These are phyloP conservation scores for Scortechinia acanthostroma DNA, from an alignment of 2,329 filamentous ascomycete genomes.

Conservation along the genomic window DNA sequence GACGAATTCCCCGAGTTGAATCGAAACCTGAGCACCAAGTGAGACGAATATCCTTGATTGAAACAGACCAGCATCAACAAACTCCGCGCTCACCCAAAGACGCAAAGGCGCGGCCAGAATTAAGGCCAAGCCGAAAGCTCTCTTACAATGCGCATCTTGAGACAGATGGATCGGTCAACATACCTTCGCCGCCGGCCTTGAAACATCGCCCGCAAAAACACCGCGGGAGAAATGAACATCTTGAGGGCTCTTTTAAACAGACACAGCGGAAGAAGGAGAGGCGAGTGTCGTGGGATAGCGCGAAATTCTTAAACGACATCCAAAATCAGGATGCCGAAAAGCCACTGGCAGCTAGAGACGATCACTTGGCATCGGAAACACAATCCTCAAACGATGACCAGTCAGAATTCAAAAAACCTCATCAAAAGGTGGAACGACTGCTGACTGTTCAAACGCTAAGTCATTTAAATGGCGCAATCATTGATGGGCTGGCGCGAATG, in stretches of 20 bases:
- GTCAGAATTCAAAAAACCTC: background rate
- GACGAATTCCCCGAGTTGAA: conserved; percentile 19
- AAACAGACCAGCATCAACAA: conserved; percentile 23
- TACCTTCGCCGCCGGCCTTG: conserved; percentile 25
- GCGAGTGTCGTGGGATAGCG: conserved; percentile 25
- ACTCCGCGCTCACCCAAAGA: conserved; percentile 5
- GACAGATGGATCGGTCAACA: conserved; percentile 13
- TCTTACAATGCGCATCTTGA: conserved; percentile 18
- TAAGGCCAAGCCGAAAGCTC: conserved; percentile 17
- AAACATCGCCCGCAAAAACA: conserved; percentile 28
- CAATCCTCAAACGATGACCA: background rate
- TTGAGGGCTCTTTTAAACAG: conserved; percentile 7
- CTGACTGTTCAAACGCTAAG: background rate
- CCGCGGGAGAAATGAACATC: conserved; percentile 16
- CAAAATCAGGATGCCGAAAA: conserved; percentile 2
- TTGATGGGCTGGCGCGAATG: conserved; percentile 22
- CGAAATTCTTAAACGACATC: conserved; percentile 16
- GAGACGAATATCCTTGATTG: conserved; percentile 25
- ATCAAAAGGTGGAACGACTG: background rate
- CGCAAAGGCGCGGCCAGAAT: conserved; percentile 8
- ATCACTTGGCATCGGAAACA: background rate
- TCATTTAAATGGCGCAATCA: conserved; percentile 23
- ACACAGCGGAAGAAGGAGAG: conserved; percentile 16
- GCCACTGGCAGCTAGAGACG: background rate
- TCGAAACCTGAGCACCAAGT: conserved; percentile 24